Conservation (phyloP, 164 flowering plant genomes). For the Taxillus chinensis region DNA sequence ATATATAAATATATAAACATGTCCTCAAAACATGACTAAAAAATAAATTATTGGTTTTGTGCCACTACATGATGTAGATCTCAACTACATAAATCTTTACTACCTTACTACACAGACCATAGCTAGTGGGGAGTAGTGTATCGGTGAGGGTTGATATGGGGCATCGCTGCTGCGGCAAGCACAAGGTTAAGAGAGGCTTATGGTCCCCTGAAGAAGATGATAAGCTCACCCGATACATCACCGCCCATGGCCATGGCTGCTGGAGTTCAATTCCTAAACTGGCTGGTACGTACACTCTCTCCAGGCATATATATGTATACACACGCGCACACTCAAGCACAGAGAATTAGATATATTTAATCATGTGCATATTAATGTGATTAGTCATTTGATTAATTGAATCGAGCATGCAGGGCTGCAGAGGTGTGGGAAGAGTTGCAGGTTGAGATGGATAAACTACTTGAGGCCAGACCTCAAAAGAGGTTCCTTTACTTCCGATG, state of each 20-base stretch:
- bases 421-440: constrained; percentile 44
- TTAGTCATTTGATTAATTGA: too few species aligned
- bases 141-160: constrained; percentile 2
- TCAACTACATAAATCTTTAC: too few species aligned
- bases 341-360: too few species aligned
- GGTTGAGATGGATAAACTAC: constrained; percentile 40
- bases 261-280: constrained; percentile 37
- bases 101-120: too few species aligned
- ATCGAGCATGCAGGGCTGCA: constrained; percentile 20
- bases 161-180: constrained; percentile 38
- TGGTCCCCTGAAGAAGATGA: constrained; percentile 49
- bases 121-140: too few species aligned
- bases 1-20: too few species aligned
- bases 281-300: constrained; percentile 19
- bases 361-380: too few species aligned
- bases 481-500: constrained; percentile 33
- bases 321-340: too few species aligned
- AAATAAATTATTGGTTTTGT: too few species aligned
- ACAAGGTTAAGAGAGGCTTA: constrained; percentile 36
- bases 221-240: constrained; percentile 28
- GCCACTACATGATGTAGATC: too few species aligned
- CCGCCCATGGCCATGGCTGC: constrained; percentile 34
- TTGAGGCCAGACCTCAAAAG: constrained; percentile 37
- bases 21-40: too few species aligned
- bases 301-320: background rate